Evolutionary conservation across 768 basidiomycete species (phyloP), one percentile per base, ranked within the genome.

Genomic region (Tylopilus sp.): DNA sequence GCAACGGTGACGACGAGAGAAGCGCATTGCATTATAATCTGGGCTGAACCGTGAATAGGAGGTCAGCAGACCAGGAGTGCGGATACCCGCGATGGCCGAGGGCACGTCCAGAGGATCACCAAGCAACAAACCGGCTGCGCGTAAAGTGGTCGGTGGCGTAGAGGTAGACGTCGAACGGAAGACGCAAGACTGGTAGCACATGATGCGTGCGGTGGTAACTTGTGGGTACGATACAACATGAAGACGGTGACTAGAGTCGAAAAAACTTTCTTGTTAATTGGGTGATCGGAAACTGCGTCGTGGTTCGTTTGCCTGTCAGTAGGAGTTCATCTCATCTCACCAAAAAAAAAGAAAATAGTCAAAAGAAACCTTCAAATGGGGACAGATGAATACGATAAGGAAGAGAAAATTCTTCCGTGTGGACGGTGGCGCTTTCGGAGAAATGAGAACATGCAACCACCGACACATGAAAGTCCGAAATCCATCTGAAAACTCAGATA

Each of bases 401-500:
- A 48, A 50, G 37, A 61, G 47, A 45, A 52, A 34, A 46, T 50
- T 54, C 45, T 29, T 36, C 45, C 28, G 51, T 60, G 63, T 31
- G 56, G 54, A 56, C 30, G 43, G 57, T 56, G 58, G 58, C 58
- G 46, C 44, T 59, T 64, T 58, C 59, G 67, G 60, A 63, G 52
- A 58, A 65, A 63, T 52, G 56, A 47, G 48, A 53, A 36, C 36
- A 59, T 54, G 54, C 44, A 60, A 64, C 56, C 56, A 63, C 54
- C 55, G 58, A 66, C 64, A 63, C 55, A 63, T 64, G 62, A 67
- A 67, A 67, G 67, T 67, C 65, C 65, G 67, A 69, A 66, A 52
- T 45, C 46, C 47, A 43, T 44, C 56, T 60, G 64, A 31, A 68
- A 66, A 66, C 66, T 66, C 66, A 68, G 61, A 59, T 53, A 59